Conservation (phyloP, 306 rosid species). For the Styphnolobium japonicum region DNA sequence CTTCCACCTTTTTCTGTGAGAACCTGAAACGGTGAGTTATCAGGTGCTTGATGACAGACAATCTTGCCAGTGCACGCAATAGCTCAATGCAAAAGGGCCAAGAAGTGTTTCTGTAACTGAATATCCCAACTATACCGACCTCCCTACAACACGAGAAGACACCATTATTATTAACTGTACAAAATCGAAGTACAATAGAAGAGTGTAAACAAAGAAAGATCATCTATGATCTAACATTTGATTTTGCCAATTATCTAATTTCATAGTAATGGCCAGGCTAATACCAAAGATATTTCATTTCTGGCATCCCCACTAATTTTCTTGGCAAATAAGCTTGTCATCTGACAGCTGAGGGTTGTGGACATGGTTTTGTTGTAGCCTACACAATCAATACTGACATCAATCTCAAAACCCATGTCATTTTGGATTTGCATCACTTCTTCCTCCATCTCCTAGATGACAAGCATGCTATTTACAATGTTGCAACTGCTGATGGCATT, state of each 20-base stretch:
- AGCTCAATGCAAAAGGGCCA: slow-evolving; percentile 52
- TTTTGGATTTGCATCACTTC: slow-evolving; percentile 31
- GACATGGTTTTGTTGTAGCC: slow-evolving; percentile 44
- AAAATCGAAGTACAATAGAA: not conserved
- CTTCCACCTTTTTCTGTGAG: slow-evolving; percentile 36
- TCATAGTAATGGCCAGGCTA: not conserved
- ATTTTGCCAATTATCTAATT: not conserved
- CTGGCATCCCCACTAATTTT: not conserved
- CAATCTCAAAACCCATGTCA: slow-evolving; percentile 31
- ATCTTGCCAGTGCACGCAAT: slow-evolving; percentile 37
- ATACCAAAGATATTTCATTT: not conserved
- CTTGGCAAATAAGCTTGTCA: not conserved
- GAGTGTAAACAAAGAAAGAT: not conserved
- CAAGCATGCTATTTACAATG: not conserved
- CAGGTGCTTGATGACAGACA: slow-evolving; percentile 41
- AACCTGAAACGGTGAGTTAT: slow-evolving; percentile 48
- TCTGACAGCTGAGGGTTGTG: slow-evolving; percentile 40
- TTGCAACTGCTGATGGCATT: not conserved
- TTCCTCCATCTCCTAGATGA: slow-evolving; percentile 30
- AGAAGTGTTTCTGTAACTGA: slow-evolving; percentile 45
- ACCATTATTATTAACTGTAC: not conserved
- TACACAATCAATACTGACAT: slow-evolving; percentile 44
- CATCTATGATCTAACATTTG: not conserved
- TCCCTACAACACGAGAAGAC: slow-evolving; percentile 28
- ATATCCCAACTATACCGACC: slow-evolving; percentile 39